Evolutionary conservation across 768 basidiomycete species (phyloP), one percentile per base, ranked within the genome.

Genomic region (Trametes punicea): DNA sequence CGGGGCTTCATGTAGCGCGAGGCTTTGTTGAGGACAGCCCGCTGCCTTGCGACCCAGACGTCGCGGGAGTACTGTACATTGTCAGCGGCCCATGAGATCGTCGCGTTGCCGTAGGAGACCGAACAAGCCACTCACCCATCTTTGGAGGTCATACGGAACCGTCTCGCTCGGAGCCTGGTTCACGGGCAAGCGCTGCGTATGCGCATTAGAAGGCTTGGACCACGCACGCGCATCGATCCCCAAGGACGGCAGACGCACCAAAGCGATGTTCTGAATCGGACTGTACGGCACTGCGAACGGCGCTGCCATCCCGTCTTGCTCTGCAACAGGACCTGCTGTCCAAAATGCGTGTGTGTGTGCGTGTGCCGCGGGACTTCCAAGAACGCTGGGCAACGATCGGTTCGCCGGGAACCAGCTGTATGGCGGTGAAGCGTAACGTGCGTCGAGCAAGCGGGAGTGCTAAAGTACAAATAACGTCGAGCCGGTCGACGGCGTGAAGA

Each of bases 41-140:
- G 68, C 30, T 81, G 52, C 27, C 81, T 75, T 8, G 62, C 62
- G 30, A 68, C 70, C 81, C 81, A 82, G 5, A 68, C 69, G 46
- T 76, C 75, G 4, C 70, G 67, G 5, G 74, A 64, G 54, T 81
- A 69, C 77, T 81, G 42, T 75, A 36, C 40, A 31, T 31, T 8
- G 29, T 46, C 33, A 33, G 30, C n/a, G n/a, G n/a, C 7, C 11
- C 13, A 9, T 25, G 20, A 13, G 27, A 39, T n/a, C 27, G 33
- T n/a, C 16, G 21, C 21, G 11, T 3, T 46, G 23, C 31, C 25
- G 11, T 20, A 23, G 30, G 13, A 13, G 33, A 23, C 2, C 23
- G 18, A 2, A 40, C 39, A n/a, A 25, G 46, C 26, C 21, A 56
- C 67, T 46, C 49, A 77, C 78, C 55, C 69, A 73, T 61, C 62